Conservation (phyloP, 192 early-diverging fungal genomes). For the Backusella morwellensis region DNA sequence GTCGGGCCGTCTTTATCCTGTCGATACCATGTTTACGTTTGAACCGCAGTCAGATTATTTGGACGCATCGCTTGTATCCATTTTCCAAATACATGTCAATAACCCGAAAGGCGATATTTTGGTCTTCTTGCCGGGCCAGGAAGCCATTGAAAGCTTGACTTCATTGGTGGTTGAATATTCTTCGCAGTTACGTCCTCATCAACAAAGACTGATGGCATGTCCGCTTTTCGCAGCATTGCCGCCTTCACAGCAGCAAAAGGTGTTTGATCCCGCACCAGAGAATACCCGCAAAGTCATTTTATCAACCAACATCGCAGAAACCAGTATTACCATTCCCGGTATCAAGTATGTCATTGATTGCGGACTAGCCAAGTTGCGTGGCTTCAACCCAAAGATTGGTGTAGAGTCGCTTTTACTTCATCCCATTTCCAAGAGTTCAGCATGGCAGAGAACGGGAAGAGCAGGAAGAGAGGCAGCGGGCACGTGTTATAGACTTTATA, state of each 20-base stretch:
- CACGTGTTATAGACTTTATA: constrained; percentile 90
- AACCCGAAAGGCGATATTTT: constrained; percentile 88
- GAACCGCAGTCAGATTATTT: constrained; percentile 90
- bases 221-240: constrained; percentile 95
- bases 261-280: constrained; percentile 86
- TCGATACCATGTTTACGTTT: constrained; percentile 74
- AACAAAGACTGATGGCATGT: constrained; percentile 66
- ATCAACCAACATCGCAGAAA: constrained; percentile 98
- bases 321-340: constrained; percentile 93
- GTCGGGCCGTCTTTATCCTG: constrained; percentile 88
- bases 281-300: constrained; percentile 91
- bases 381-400: constrained; percentile 85
- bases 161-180: constrained; percentile 76
- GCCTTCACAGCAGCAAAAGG: constrained; percentile 79
- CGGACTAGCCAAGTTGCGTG: constrained; percentile 89
- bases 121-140: constrained; percentile 89
- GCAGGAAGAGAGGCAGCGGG: constrained; percentile 97
- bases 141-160: constrained; percentile 92
- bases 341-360: constrained; percentile 94
- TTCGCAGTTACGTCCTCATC: constrained; percentile 53
- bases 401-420: constrained; percentile 83
- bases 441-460: constrained; percentile 87
- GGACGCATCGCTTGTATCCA: constrained; percentile 82
- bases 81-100: constrained; percentile 88
- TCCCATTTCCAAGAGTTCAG: constrained; percentile 90